These are phyloP conservation scores for Eremomyces bilateralis DNA, from an alignment of 495 filamentous ascomycete genomes.

Conservation along the genomic window DNA sequence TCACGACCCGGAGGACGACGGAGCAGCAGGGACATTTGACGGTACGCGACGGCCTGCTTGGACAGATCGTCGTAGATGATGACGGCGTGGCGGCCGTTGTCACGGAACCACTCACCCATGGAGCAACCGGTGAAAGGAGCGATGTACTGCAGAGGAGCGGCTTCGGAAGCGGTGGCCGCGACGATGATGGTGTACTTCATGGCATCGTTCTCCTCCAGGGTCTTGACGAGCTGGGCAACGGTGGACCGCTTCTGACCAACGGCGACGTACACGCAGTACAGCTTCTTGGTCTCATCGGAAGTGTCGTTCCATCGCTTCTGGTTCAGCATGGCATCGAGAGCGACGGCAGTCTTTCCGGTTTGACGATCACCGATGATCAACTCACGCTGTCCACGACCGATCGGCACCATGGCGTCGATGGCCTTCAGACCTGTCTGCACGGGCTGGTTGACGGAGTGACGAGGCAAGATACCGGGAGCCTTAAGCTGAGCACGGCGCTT, in stretches of 20 bases:
- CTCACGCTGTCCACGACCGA: conserved; percentile 99
- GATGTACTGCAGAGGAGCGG: conserved; percentile 76
- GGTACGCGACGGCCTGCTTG: conserved; percentile 98
- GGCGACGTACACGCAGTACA: conserved; percentile 98
- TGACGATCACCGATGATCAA: conserved; percentile 99
- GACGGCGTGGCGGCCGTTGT: conserved; percentile 79
- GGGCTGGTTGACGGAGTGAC: conserved; percentile 89
- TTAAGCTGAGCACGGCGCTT: conserved; percentile 95
- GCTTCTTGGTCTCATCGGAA: conserved; percentile 85
- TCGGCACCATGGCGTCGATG: conserved; percentile 98
- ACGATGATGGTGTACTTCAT: conserved; percentile 97
- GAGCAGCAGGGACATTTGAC: conserved; percentile 98
- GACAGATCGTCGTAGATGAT: conserved; percentile 94
- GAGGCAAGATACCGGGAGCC: conserved; percentile 94
- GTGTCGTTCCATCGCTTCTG: conserved; percentile 92
- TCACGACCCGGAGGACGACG: conserved; percentile 99
- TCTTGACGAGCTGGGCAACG: conserved; percentile 97
- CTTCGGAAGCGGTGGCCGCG: conserved; percentile 94
- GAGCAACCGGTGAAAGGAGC: conserved; percentile 78
- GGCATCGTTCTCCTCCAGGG: conserved; percentile 96
- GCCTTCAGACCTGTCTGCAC: conserved; percentile 99
- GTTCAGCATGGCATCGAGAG: conserved; percentile 95
- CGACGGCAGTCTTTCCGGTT: conserved; percentile 98
- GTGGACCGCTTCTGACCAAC: conserved; percentile 99
- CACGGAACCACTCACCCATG: conserved; percentile 77